phyloP scores from a whole-genome alignment of 192 early-diverging fungal genomes.

The Coemansia guatemalensis region DNA sequence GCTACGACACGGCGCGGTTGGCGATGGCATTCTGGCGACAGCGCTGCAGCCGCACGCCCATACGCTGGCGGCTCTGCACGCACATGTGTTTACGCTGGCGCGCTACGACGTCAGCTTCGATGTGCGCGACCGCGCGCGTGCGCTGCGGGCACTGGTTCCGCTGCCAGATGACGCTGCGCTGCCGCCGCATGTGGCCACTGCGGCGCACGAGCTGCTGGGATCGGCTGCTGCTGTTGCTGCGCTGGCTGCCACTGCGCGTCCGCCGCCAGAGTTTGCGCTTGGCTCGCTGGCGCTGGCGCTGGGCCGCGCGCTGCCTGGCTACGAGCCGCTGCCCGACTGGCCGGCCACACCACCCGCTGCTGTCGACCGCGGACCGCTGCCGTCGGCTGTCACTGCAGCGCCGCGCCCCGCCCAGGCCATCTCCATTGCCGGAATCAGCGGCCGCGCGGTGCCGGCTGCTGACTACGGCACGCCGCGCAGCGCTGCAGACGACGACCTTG shows the following conservation, averaged over 20 bases:
- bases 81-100: slow-evolving; percentile 83
- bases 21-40: slow-evolving; percentile 5
- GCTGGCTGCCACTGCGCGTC: neutral
- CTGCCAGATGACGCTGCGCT: slow-evolving; percentile 35
- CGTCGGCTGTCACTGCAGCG: neutral
- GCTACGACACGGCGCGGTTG: slow-evolving; percentile 7
- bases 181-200: slow-evolving; percentile 10
- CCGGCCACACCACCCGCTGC: slow-evolving; percentile 38
- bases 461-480: slow-evolving; percentile 47
- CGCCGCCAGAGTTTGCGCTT: slow-evolving; percentile 49
- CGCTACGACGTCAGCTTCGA: slow-evolving; percentile 88
- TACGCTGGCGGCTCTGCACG: slow-evolving; percentile 52
- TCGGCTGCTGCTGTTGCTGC: neutral
- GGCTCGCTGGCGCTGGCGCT: slow-evolving; percentile 67
- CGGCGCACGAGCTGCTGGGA: slow-evolving; percentile 24
- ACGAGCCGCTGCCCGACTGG: slow-evolving; percentile 82
- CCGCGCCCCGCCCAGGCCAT: slow-evolving; percentile 21
- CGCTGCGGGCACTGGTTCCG: slow-evolving; percentile 47
- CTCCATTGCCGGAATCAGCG: slow-evolving; percentile 47
- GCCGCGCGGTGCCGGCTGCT: slow-evolving; percentile 20
- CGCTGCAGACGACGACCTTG: slow-evolving; percentile 37
- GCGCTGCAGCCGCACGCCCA: slow-evolving; percentile 10
- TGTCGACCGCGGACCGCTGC: slow-evolving; percentile 24
- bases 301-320: slow-evolving; percentile 61
- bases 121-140: slow-evolving; percentile 85